These are phyloP conservation scores for Ailanthus altissimus DNA, from an alignment of 345 rosid genomes.

Conservation along the genomic window DNA sequence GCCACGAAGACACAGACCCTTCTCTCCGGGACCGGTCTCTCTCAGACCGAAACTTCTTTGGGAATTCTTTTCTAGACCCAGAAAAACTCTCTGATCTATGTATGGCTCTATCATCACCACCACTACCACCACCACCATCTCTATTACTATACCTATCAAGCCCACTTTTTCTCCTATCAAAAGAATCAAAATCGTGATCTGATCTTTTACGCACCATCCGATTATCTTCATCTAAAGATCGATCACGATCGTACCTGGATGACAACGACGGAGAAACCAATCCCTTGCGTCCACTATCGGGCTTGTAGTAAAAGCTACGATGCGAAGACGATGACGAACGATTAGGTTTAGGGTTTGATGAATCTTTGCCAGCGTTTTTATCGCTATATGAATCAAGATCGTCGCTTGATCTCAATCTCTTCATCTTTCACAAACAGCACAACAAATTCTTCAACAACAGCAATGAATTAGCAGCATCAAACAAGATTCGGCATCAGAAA, in stretches of 20 bases:
- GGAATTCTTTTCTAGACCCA: slow-evolving; percentile 76
- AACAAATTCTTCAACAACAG: background rate
- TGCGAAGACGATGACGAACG: slow-evolving; percentile 58
- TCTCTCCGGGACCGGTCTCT: slow-evolving; percentile 77
- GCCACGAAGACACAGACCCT: slow-evolving; percentile 76
- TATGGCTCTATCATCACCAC: slow-evolving; percentile 33
- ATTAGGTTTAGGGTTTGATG: slow-evolving; percentile 41
- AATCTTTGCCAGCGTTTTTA: slow-evolving; percentile 44
- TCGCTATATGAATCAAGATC: slow-evolving; percentile 66
- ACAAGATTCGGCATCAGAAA: background rate
- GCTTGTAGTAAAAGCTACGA: slow-evolving; percentile 58
- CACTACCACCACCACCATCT: slow-evolving; percentile 34
- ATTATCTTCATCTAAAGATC: slow-evolving; percentile 51
- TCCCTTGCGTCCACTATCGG: slow-evolving; percentile 53
- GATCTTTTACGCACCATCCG: slow-evolving; percentile 62
- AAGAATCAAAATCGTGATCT: slow-evolving; percentile 61
- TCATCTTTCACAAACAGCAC: slow-evolving; percentile 36
- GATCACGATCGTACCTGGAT: slow-evolving; percentile 65
- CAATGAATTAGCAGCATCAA: background rate
- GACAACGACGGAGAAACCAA: slow-evolving; percentile 46
- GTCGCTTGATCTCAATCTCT: slow-evolving; percentile 83
- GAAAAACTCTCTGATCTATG: slow-evolving; percentile 78
- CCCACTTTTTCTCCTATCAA: slow-evolving; percentile 63
- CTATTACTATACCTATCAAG: slow-evolving; percentile 56
- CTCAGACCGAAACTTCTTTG: slow-evolving; percentile 81